phyloP scores from a whole-genome alignment of 371 early-diverging fungal species.

The Blakeslea trispora region DNA sequence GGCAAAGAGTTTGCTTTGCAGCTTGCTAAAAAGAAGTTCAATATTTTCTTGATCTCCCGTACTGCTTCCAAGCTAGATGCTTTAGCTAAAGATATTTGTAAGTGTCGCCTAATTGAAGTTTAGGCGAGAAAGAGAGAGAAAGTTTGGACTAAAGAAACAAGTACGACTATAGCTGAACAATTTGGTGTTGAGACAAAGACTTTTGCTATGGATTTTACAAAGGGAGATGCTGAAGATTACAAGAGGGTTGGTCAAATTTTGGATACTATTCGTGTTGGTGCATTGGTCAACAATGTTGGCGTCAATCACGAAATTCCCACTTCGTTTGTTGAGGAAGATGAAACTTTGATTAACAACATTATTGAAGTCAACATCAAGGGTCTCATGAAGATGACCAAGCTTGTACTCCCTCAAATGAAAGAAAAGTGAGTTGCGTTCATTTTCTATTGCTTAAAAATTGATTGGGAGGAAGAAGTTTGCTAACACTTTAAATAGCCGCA shows the following conservation, averaged over 20 bases:
- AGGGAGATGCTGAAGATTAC: slow-evolving; percentile 67
- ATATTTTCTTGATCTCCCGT: slow-evolving; percentile 89
- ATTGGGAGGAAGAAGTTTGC: slow-evolving; percentile 2
- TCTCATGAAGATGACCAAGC: slow-evolving; percentile 81
- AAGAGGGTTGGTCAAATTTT: slow-evolving; percentile 62
- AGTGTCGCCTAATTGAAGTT: slow-evolving; percentile 2
- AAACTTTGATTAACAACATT: slow-evolving; percentile 68
- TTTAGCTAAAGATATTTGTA: slow-evolving; percentile 74
- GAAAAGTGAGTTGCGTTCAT: slow-evolving; percentile 39
- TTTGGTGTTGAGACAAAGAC: slow-evolving; percentile 72
- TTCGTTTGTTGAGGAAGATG: slow-evolving; percentile 78
- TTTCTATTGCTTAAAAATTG: slow-evolving; percentile 13
- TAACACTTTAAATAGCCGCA: slow-evolving; percentile 47
- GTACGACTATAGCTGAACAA: slow-evolving; percentile 37
- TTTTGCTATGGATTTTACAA: slow-evolving; percentile 84
- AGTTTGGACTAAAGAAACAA: too few species aligned
- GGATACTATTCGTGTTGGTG: slow-evolving; percentile 62
- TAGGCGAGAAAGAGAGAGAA: not conserved
- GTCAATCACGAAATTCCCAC: slow-evolving; percentile 88
- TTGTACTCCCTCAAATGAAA: slow-evolving; percentile 81
- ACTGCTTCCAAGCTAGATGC: slow-evolving; percentile 82
- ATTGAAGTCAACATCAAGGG: slow-evolving; percentile 90
- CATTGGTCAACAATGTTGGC: slow-evolving; percentile 94
- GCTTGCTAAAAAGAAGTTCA: slow-evolving; percentile 85
- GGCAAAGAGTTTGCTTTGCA: slow-evolving; percentile 94